These are phyloP conservation scores for Kodamaea arcana DNA, from an alignment of 1,139 yeast genomes.

Conservation along the genomic window DNA sequence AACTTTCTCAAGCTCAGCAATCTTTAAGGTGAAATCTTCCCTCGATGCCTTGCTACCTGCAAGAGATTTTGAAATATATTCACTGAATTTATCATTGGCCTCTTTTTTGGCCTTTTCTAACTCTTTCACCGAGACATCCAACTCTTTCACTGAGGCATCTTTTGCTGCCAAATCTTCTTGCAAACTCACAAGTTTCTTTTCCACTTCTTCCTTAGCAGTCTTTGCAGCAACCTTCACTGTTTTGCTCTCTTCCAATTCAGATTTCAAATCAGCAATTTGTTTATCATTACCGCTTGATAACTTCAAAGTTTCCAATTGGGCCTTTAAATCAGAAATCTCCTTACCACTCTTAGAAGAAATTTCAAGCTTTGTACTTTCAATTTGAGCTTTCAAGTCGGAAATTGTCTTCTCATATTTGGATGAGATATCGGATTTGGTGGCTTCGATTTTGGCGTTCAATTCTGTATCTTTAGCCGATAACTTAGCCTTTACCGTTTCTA, in stretches of 20 bases:
- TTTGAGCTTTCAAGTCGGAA: constrained; percentile 2
- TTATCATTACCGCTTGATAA: not conserved
- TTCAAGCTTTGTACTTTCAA: not conserved
- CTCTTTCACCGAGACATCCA: constrained; percentile 1
- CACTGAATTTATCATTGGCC: not conserved
- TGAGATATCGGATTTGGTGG: not conserved
- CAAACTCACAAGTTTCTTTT: constrained; percentile 1
- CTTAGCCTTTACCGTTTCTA: not conserved
- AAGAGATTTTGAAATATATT: too few relatives aligned
- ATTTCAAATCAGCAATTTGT: not conserved
- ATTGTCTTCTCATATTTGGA: not conserved
- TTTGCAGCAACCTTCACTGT: not conserved
- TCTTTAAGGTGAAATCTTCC: not conserved
- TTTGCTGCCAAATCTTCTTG: constrained; percentile 1
- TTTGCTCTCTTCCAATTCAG: not conserved
- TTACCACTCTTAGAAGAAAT: not conserved
- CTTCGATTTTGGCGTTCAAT: constrained; percentile 1
- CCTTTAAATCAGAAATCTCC: constrained; percentile 1
- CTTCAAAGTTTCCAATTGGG: not conserved
- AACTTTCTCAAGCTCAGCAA: not conserved
- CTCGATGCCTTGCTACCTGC: too few relatives aligned
- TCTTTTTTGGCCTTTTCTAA: constrained; percentile 1
- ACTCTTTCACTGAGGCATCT: constrained; percentile 1
- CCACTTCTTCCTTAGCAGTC: not conserved
- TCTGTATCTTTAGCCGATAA: not conserved